Percentiles rank a stretch among this genome's conserved stretches.
These are phyloP conservation scores for Cadophora luteo-olivacea DNA, from an alignment of 2,329 filamentous ascomycete species.

Conservation along the genomic window DNA sequence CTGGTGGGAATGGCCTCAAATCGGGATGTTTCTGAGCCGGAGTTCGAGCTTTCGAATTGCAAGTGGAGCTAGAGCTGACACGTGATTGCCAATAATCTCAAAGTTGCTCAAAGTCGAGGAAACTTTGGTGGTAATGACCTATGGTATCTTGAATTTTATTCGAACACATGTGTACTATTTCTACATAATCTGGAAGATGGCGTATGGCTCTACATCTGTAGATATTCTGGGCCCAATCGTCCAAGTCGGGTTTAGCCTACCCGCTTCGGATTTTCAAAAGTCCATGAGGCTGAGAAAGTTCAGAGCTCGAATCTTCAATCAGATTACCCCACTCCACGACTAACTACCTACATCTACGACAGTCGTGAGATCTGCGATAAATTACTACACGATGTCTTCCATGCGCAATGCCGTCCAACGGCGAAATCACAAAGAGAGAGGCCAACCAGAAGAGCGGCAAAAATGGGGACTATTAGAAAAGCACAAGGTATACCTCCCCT, in stretches of 20 bases:
- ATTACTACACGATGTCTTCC: constrained; percentile 56
- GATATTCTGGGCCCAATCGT: neutral
- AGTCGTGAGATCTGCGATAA: neutral
- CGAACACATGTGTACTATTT: too few relatives aligned
- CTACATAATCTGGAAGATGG: too few relatives aligned
- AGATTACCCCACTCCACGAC: constrained; percentile 15
- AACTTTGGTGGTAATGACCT: too few relatives aligned
- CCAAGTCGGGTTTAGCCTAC: constrained; percentile 2
- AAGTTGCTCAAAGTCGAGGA: neutral
- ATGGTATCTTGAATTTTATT: too few relatives aligned
- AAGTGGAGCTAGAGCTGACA: neutral
- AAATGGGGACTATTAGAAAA: constrained; percentile 95
- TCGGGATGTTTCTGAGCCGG: constrained; percentile 28
- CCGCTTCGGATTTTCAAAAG: neutral
- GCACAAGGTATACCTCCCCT: constrained; percentile 69
- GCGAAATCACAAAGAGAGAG: constrained; percentile 88
- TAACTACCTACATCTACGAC: neutral
- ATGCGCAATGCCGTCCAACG: constrained; percentile 73
- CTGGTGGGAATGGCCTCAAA: constrained; percentile 2
- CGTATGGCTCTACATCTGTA: neutral
- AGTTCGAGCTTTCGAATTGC: constrained; percentile 1
- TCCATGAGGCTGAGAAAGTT: constrained; percentile 23
- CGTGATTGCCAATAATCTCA: neutral
- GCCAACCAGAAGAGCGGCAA: constrained; percentile 81
- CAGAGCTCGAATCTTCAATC: constrained; percentile 10